Base-by-base conservation (phyloP, 2,329 filamentous ascomycete species). In the Lecanicillium sp. region DNA sequence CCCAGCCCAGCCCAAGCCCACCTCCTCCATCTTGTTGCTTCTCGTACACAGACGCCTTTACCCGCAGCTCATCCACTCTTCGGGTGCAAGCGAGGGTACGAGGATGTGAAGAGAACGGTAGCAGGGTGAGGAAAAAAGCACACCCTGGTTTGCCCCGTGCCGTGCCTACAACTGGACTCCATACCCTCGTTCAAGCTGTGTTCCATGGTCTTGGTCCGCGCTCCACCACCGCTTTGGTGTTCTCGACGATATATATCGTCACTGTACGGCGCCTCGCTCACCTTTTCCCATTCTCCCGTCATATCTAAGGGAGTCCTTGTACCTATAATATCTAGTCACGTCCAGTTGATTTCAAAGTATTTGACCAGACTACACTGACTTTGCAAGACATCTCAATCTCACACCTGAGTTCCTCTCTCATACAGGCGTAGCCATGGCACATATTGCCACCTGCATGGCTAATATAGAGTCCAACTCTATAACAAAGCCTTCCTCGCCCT, bases 381-480 rank as follows among this genome's bases (percentile, higher is more conserved):
- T 31, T 14, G 14, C 29, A 33, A 19, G 30, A 29, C 31, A 16
- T 27, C 9, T n/a, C n/a, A n/a, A n/a, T n/a, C 16, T 33, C 20
- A 30, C 13, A 20, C 27, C 31, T 38, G 15, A 30, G 25, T 27
- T 19, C 12, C 13, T 9, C 22, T 33, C 17, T 29, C n/a, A 20
- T 17, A 12, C 37, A 15, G 33, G 27, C 11, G 25, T 18, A 14
- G 31, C n/a, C 20, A 80, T 80, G 75, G 73, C 74, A 59, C 76
- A 80, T 57, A 79, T 80, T 58, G 72, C 70, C 55, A 70, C 63
- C 50, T 78, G 75, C 55, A 66, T 80, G 61, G 60, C 70, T 48
- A 65, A 69, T 50, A 53, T 56, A 42, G 68, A 71, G 50, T 53
- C 59, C 43, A 64, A 58, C 53, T 66, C 71, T 69, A 71, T 74